phyloP scores from a whole-genome alignment of 2,329 filamentous ascomycete genomes.

The Nakataea oryzae region DNA sequence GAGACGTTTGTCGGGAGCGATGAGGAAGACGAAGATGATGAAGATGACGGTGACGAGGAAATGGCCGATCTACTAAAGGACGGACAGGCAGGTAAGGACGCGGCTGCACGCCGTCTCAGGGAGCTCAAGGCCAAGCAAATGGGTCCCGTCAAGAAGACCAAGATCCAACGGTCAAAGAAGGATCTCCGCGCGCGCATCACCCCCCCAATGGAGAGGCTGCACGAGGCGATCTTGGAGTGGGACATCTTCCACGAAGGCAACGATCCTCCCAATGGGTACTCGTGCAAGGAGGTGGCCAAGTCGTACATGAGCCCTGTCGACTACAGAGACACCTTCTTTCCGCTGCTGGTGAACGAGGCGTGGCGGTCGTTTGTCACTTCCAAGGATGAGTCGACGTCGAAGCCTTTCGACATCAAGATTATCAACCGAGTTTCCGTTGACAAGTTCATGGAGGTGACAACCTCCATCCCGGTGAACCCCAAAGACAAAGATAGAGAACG shows the following conservation, averaged over 20 bases:
- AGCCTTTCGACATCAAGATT: constrained; percentile 79
- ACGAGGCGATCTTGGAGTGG: constrained; percentile 83
- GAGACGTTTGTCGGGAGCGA: constrained; percentile 87
- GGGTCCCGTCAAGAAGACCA: constrained; percentile 74
- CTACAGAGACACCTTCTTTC: constrained; percentile 86
- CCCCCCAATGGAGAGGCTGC: constrained; percentile 76
- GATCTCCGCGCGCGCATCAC: constrained; percentile 90
- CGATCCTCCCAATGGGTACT: constrained; percentile 67
- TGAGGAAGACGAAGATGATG: constrained; percentile 65
- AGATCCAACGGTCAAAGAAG: constrained; percentile 71
- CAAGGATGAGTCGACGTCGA: constrained; percentile 74
- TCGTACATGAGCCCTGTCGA: constrained; percentile 65
- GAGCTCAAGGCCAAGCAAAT: constrained; percentile 41
- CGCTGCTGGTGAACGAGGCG: constrained; percentile 81
- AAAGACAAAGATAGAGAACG: constrained; percentile 37
- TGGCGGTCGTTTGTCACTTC: constrained; percentile 90
- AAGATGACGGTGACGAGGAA: constrained; percentile 51
- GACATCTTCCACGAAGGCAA: constrained; percentile 87
- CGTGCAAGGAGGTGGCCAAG: constrained; percentile 67
- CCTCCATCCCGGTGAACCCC: constrained; percentile 63
- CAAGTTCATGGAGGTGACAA: constrained; percentile 85
- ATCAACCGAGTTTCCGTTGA: constrained; percentile 84
- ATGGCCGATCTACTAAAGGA: constrained; percentile 36
- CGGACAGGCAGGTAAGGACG: constrained; percentile 36
- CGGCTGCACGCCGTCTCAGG: constrained; percentile 32